Percentiles rank a stretch among this genome's conserved stretches.
Conservation (phyloP, 2,329 filamentous ascomycete species). For the Pseudogymnoascus sp. region DNA sequence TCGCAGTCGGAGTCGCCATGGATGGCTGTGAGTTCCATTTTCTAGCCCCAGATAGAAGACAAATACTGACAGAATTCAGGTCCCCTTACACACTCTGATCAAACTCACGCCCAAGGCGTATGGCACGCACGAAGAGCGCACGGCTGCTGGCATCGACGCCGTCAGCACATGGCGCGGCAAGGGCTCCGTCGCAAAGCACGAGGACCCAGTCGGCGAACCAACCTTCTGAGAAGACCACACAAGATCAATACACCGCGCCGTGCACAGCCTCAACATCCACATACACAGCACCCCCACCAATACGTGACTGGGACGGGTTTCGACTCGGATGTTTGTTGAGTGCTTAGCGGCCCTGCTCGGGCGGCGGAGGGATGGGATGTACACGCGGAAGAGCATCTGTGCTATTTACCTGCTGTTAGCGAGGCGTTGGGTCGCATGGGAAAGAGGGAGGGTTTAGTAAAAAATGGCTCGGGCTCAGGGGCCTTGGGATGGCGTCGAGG, state of each 20-base stretch:
- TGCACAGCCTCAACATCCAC: background rate
- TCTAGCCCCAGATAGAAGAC: background rate
- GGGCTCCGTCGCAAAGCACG: slow-evolving; percentile 85
- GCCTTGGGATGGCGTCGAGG: slow-evolving; percentile 3
- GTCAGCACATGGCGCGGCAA: slow-evolving; percentile 96
- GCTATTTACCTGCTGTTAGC: slow-evolving; percentile 8
- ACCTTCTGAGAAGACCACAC: background rate
- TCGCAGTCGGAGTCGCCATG: slow-evolving; percentile 88
- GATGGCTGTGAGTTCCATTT: slow-evolving; percentile 54
- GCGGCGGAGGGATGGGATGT: background rate
- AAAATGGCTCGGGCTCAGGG: background rate
- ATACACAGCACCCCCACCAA: background rate
- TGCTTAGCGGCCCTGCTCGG: background rate
- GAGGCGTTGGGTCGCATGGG: slow-evolving; percentile 7
- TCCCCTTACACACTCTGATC: slow-evolving; percentile 91
- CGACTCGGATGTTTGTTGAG: background rate
- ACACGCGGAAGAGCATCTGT: slow-evolving; percentile 1
- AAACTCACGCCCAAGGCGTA: slow-evolving; percentile 94
- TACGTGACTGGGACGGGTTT: background rate
- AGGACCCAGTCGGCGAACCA: slow-evolving; percentile 31
- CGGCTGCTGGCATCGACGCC: slow-evolving; percentile 86
- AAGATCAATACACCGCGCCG: background rate
- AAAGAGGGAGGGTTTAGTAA: background rate
- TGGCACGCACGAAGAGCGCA: slow-evolving; percentile 81
- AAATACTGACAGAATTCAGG: slow-evolving; percentile 39